Evolutionary conservation across 106 monocot species (phyloP), one percentile per base, ranked within the genome.

Genomic region (Allium sativum): DNA sequence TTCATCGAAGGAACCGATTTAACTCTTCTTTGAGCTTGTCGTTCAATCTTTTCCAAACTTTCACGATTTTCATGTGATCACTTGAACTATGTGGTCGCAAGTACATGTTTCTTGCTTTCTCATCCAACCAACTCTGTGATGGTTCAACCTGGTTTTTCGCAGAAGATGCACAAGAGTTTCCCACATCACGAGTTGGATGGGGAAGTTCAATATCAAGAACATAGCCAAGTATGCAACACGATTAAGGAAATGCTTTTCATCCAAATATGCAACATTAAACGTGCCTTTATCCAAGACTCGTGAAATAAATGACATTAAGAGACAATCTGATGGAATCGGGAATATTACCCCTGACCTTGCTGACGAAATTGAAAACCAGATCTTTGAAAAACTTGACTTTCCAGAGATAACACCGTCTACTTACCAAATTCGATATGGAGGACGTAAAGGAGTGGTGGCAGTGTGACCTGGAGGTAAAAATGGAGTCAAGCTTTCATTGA

Each of bases 181-280:
- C 3, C 46, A 64, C 44, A 85, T 98, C 42, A 71, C 53, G 48
- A 52, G 31, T 19, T 98, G 96, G 96, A 98, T 98, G 96, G 96
- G 96, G 11, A 79, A 48, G 44, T 98, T 98, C 45, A n/a, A 62
- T 9, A 77, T 69, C 45, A 76, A 62, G n/a, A 92, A 88, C 74
- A 88, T 92, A n/a, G 96, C 96, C 19, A 98, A 85, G 64, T 85
- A 67, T 65, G 82, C 96, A 12, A 91, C 96, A 48, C 64, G 91
- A 45, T 88, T 98, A 91, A 91, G 96, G 0, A 91, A 88, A 56
- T 98, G 96, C 62, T 98, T 98, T 59, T 98, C 96, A 12, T 92
- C 91, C 0, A 91, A 87, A 12, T 84, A 84, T 68, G 88, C 84
- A 17, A 92, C 96, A 0, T 76, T 91, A 18, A 41, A 73, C 31